These are phyloP conservation scores for Gilbertella persicaria DNA, from an alignment of 371 early-diverging fungal species.

Conservation along the genomic window DNA sequence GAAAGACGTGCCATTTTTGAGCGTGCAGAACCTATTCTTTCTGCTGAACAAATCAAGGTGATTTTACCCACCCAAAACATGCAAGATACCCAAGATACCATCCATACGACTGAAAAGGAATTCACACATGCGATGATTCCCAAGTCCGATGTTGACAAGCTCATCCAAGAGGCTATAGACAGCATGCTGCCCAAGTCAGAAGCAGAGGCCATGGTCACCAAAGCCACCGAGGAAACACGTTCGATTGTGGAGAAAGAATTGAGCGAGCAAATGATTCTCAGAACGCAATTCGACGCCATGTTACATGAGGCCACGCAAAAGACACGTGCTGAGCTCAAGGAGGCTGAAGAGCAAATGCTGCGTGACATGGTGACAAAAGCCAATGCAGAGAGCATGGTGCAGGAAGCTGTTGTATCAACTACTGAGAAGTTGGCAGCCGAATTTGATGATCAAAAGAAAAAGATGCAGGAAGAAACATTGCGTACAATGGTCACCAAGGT, in stretches of 20 bases:
- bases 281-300: constrained; percentile 2
- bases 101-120: not conserved
- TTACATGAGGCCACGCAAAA: not conserved
- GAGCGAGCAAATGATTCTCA: constrained; percentile 3
- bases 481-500: constrained; percentile 1
- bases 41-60: constrained; percentile 16
- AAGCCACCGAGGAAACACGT: not conserved
- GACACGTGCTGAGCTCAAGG: constrained; percentile 1
- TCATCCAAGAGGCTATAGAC: constrained; percentile 10
- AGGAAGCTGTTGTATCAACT: constrained; percentile 16
- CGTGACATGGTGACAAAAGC: constrained; percentile 16
- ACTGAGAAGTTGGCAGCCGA: not conserved
- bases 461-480: not conserved
- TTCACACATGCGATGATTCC: constrained; percentile 6
- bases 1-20: constrained; percentile 12
- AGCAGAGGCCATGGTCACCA: not conserved
- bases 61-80: not conserved
- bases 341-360: not conserved
- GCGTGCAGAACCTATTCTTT: constrained; percentile 18
- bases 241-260: constrained; percentile 4
- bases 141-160: constrained; percentile 13
- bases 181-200: constrained; percentile 12
- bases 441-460: not conserved
- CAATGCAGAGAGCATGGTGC: constrained; percentile 13
- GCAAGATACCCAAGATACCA: not conserved